Base-by-base conservation (phyloP, 2,329 filamentous ascomycete species). In the Plectosphaerella cucumerina region DNA sequence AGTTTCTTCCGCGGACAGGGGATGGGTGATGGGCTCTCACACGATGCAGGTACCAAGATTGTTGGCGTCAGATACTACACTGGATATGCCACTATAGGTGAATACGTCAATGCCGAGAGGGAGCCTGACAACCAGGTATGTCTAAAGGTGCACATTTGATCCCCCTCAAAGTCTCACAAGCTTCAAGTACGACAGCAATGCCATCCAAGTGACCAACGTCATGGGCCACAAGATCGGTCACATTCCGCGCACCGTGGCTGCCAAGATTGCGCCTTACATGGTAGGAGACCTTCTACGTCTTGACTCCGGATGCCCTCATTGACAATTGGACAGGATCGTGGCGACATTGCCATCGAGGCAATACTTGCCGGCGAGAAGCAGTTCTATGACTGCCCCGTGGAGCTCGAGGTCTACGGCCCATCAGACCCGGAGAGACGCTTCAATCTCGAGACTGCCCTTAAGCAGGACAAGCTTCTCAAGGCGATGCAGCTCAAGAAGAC, bases 181-280 rank as follows among this genome's bases (percentile, higher is more conserved):
- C 26, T 14, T 18, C n/a, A 48, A 73, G 58, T 89, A 87, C 62
- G 89, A 94, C 62, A 56, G 58, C 6, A 94, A 94, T 68, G 90
- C 90, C 0, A 90, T 95, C 51, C 81, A 83, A 5, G 81, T 95
- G 1, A 78, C 88, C 59, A 95, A 94, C 65, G 88, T 92, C 14
- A 79, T 87, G 61, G 80, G 82, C 15, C 65, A 68, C 8, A 90
- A 95, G 60, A 89, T 96, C 59, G 90, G 90, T 1, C 90, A 96
- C 66, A 74, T 96, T 39, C 86, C 88, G 6, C 75, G 82, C 12
- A 74, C 69, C 1, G 62, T 90, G 20, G 89, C 85, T 1, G 70
- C 75, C n/a, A 93, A 88, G 65, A 70, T 96, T 49, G 84, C 89
- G 0, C 80, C 78, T 2, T 90, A 89, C 62, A 76, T 95, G 62